A percentile compares a stretch with the other conserved stretches of the same genome.
Conservation (phyloP, 179 eudicot genomes). For the Beta lomatogona region DNA sequence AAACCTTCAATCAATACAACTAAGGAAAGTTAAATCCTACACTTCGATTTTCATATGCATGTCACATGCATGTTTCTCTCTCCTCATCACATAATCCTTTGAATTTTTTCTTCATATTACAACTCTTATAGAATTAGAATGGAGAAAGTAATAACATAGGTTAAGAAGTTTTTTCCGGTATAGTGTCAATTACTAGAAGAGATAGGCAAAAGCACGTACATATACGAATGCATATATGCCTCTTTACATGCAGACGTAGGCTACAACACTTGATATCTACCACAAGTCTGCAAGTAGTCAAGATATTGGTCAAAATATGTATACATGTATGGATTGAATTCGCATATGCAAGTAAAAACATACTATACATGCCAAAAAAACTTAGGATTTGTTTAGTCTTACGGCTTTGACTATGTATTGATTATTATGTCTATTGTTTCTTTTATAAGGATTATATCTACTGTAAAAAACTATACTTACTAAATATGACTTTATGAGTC, state of each 20-base stretch:
- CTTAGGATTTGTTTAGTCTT: not conserved
- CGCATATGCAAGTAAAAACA: not conserved
- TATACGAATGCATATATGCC: not conserved
- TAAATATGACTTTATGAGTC: not conserved
- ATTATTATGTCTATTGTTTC: not conserved
- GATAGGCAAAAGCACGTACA: not conserved
- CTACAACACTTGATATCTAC: not conserved
- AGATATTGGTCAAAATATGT: not conserved
- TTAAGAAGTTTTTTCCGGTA: not conserved
- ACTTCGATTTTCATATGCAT: too few relatives aligned
- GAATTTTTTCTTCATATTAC: too few relatives aligned
- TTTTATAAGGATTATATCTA: too few relatives aligned
- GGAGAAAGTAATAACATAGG: too few relatives aligned
- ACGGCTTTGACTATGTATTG: not conserved
- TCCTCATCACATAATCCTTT: too few relatives aligned
- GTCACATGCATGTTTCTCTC: too few relatives aligned
- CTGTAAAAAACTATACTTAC: not conserved
- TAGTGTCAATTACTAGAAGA: not conserved
- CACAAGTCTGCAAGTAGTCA: not conserved
- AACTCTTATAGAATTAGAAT: too few relatives aligned
- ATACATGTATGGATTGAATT: too few relatives aligned
- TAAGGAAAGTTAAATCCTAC: too few relatives aligned
- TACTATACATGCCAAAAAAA: not conserved
- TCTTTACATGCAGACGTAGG: not conserved
- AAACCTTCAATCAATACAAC: too few relatives aligned